These are phyloP conservation scores for Phytophthora tentaculata DNA, from an alignment of 352 stramenopile species.

Conservation along the genomic window DNA sequence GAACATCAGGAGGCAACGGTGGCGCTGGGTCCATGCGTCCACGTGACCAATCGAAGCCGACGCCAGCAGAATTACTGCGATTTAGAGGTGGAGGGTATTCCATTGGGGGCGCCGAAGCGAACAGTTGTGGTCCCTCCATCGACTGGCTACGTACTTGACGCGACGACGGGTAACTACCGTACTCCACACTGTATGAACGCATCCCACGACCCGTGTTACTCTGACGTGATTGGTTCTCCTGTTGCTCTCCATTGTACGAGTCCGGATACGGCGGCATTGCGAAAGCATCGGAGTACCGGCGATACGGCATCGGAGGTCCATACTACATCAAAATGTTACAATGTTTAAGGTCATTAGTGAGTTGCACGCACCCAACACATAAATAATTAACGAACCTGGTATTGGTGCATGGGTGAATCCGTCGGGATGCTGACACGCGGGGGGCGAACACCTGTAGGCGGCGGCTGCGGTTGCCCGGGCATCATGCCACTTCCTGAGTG, in stretches of 20 bases:
- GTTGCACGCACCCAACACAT: neutral
- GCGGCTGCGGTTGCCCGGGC: slow-evolving; percentile 41
- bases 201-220: slow-evolving; percentile 56
- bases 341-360: slow-evolving; percentile 10
- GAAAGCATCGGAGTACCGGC: slow-evolving; percentile 80
- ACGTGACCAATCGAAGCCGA: slow-evolving; percentile 74
- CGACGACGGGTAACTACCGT: slow-evolving; percentile 55
- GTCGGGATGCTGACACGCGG: slow-evolving; percentile 73
- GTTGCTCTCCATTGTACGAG: slow-evolving; percentile 52
- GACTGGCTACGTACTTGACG: slow-evolving; percentile 76
- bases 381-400: slow-evolving; percentile 50
- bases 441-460: slow-evolving; percentile 47
- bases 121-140: slow-evolving; percentile 74
- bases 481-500: slow-evolving; percentile 49
- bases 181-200: slow-evolving; percentile 84
- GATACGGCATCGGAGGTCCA: slow-evolving; percentile 61
- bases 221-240: slow-evolving; percentile 56
- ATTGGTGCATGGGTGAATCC: slow-evolving; percentile 74
- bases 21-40: slow-evolving; percentile 46
- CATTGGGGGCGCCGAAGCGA: slow-evolving; percentile 46
- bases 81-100: slow-evolving; percentile 64
- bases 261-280: slow-evolving; percentile 67
- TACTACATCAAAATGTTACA: slow-evolving; percentile 34
- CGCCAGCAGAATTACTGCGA: slow-evolving; percentile 65
- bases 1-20: slow-evolving; percentile 68